Evolutionary conservation across 129 eudicot genomes (phyloP), one percentile per base, ranked within the genome.

Genomic region (Flaveria ramosissima): DNA sequence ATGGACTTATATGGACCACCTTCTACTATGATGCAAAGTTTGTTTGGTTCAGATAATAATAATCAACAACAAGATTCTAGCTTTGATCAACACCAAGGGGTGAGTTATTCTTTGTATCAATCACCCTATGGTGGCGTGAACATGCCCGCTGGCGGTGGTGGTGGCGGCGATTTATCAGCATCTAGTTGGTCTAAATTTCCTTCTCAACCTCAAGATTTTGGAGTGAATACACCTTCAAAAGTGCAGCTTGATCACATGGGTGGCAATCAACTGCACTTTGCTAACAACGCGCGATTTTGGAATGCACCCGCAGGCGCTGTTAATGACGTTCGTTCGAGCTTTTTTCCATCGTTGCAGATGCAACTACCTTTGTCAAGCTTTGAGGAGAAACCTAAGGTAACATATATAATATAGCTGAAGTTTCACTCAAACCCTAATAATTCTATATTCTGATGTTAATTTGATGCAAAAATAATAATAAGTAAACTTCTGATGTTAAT

Each of bases 381-480:
- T 39, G 92, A 89, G 45, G 92, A 84, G 56, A 92, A 88, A 72
- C 83, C 88, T 16, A 92, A 92, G 98, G 98, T 92, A 77, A 26
- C 19, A 73, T 7, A 13, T 8, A 11, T 52, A 23, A 16, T 1
- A 19, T 4, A 23, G 57, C 59, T 65, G 73, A 71, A 70, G 66
- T 57, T 78, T 74, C 52, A 73, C 70, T 12, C 66, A 71, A 79
- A 72, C 73, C 83, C 83, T 67, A 47, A 61, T 26, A 3, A 11
- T 9, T 45, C 13, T 45, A 2, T 11, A 45, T 45, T 47, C 23
- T 6, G 15, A 7, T 51, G 1, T 26, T 81, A 42, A 53, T 15
- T 68, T 75, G 53, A 15, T 17, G 24, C 59, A n/a, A 27, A 16
- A 42, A 5, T 36, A 36, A 5, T 36, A 36, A 36, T 36, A 36